These are phyloP conservation scores for Brasilioporus rufonigricans DNA, from an alignment of 768 basidiomycete genomes.

Conservation along the genomic window DNA sequence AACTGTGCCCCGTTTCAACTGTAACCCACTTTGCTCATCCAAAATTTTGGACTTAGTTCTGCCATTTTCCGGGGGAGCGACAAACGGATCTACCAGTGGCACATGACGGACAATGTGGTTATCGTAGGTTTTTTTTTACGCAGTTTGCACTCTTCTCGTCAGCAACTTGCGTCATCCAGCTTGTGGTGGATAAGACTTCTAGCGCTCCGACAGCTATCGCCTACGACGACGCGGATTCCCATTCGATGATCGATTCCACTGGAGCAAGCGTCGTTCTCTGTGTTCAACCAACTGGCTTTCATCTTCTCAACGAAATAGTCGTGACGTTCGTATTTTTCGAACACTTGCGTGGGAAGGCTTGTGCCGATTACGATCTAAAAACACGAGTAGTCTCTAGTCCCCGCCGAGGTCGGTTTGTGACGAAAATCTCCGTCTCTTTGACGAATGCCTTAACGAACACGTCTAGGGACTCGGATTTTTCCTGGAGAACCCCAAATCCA, in stretches of 20 bases:
- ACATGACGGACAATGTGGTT: background rate
- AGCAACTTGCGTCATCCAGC: background rate
- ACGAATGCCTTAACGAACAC: background rate
- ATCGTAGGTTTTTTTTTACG: background rate
- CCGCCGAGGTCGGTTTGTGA: background rate
- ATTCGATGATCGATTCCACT: background rate
- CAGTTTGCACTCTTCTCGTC: too few relatives aligned
- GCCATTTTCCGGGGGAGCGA: constrained; percentile 11
- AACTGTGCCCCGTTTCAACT: background rate
- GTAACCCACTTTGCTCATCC: background rate
- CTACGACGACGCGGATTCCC: background rate
- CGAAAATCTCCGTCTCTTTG: background rate
- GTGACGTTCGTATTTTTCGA: constrained; percentile 17
- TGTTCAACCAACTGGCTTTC: constrained; percentile 19
- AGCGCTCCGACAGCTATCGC: constrained; percentile 11
- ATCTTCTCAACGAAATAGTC: constrained; percentile 17
- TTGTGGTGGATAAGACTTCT: background rate
- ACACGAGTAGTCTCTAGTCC: background rate
- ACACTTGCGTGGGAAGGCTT: background rate
- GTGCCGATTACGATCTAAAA: background rate
- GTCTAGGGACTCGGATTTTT: background rate
- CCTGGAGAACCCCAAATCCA: background rate
- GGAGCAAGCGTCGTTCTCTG: background rate
- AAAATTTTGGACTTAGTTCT: background rate
- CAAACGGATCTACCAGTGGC: constrained; percentile 13